Base-by-base conservation (phyloP, 257 asterid genomes). In the Capsicum baccatum region DNA sequence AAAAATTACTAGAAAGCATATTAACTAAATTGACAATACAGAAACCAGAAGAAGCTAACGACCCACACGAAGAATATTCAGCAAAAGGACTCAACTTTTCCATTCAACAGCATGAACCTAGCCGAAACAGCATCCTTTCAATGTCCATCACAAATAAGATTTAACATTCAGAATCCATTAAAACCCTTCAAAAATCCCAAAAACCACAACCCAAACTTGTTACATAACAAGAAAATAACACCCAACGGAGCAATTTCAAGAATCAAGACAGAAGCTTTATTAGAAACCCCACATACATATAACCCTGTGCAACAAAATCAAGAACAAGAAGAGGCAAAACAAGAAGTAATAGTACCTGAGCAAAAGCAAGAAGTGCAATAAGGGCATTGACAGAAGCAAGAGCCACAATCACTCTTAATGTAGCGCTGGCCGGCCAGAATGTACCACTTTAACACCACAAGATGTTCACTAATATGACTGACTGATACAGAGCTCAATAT, bases 341-440 rank as follows among this genome's bases (percentile, higher is more conserved):
- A 26, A 26, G 33, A 47, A 42, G 58, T 76, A 26, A 26, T 26
- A 26, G 44, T 26, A 92, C 98, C 97, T 92, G 95, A 87, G 86
- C 89, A 57, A 94, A 88, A 84, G 97, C 93, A 67, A 94, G 70
- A 84, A 89, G 39, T n/a, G 97, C 94, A 91, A 94, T 90, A 35
- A 92, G 58, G 35, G 92, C 95, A 89, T 92, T 94, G 84, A 91
- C 90, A 83, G 37, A 89, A 87, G 97, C 98, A 71, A 94, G 90
- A 9, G 87, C 94, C 68, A 89, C 88, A 87, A 88, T 86, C 87
- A 91, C 97, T 78, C 91, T 26, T 26, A 26, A 26, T 26, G 33
- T 73, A 73, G 80, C 0, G 6, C 0, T 19, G 33, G 33, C 33
- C 33, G 33, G 2, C 33, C 33, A 26, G 33, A 26, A 26, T 26